Conservation (phyloP, 1,284 basidiomycete genomes). For the Cryptococcus depauperatus region DNA sequence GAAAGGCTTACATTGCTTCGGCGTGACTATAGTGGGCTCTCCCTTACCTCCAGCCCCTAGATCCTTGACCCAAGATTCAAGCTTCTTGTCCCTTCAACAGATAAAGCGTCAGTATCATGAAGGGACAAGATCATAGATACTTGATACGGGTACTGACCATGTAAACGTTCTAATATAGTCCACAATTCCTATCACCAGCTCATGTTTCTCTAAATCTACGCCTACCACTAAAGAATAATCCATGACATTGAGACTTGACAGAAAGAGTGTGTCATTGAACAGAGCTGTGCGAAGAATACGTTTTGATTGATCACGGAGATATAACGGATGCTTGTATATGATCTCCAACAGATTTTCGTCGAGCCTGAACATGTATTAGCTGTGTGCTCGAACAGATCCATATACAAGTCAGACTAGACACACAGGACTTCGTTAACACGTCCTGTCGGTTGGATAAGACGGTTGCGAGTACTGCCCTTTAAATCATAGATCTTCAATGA, state of each 20-base stretch:
- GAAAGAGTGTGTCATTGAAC: constrained; percentile 85
- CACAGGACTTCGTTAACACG: constrained; percentile 79
- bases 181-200: constrained; percentile 92
- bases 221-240: constrained; percentile 97
- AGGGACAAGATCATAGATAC: no score
- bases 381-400: background rate
- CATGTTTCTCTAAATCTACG: constrained; percentile 71
- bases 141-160: constrained; percentile 7
- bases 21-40: constrained; percentile 85
- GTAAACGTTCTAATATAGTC: constrained; percentile 47
- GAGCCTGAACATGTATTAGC: constrained; percentile 49
- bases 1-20: constrained; percentile 41
- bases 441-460: constrained; percentile 83
- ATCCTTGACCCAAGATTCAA: constrained; percentile 97
- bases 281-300: constrained; percentile 81
- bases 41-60: constrained; percentile 68
- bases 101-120: background rate
- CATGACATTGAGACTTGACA: constrained; percentile 96
- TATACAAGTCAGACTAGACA: constrained; percentile 9
- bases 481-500: constrained; percentile 90
- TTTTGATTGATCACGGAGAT: constrained; percentile 91
- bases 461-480: constrained; percentile 85
- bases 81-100: constrained; percentile 82
- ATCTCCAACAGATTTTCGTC: constrained; percentile 46
- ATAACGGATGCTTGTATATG: constrained; percentile 60